phyloP scores from a whole-genome alignment of 306 rosid species.

The Lablab purpureus region DNA sequence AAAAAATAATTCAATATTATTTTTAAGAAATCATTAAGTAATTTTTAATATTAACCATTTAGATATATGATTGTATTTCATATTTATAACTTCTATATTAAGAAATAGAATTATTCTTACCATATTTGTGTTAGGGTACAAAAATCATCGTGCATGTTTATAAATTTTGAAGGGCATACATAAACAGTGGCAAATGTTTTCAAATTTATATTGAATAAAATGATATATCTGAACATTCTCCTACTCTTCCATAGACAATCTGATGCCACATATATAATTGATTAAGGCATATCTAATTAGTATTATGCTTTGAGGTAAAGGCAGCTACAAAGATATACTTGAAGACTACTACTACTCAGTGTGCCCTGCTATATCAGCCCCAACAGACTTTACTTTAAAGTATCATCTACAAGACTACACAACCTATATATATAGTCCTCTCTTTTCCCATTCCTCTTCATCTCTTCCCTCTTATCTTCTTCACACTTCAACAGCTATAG shows the following conservation, averaged over 20 bases:
- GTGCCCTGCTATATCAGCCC: not conserved
- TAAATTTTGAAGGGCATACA: not conserved
- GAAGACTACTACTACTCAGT: conserved; percentile 59
- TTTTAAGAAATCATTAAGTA: too few species aligned
- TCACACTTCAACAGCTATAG: conserved; percentile 23
- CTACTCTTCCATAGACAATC: not conserved
- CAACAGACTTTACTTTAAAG: conserved; percentile 62
- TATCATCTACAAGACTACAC: conserved; percentile 36
- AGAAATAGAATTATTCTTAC: too few species aligned
- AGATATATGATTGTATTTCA: too few species aligned
- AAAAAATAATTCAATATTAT: too few species aligned
- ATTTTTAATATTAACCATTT: too few species aligned
- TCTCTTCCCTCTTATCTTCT: conserved; percentile 35
- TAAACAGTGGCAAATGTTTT: not conserved
- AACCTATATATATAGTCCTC: conserved; percentile 55
- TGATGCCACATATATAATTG: conserved; percentile 31
- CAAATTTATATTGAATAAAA: not conserved
- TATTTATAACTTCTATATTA: too few species aligned
- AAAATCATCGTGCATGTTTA: not conserved
- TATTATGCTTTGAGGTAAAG: conserved; percentile 55
- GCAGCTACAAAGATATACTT: conserved; percentile 48
- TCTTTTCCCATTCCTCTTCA: conserved; percentile 36
- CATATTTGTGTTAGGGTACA: too few species aligned
- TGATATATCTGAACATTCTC: not conserved
- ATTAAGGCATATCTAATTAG: conserved; percentile 44